Evolutionary conservation across 2,329 filamentous ascomycete genomes (phyloP), one percentile per base, ranked within the genome.

Genomic region (Diaporthe sp.): DNA sequence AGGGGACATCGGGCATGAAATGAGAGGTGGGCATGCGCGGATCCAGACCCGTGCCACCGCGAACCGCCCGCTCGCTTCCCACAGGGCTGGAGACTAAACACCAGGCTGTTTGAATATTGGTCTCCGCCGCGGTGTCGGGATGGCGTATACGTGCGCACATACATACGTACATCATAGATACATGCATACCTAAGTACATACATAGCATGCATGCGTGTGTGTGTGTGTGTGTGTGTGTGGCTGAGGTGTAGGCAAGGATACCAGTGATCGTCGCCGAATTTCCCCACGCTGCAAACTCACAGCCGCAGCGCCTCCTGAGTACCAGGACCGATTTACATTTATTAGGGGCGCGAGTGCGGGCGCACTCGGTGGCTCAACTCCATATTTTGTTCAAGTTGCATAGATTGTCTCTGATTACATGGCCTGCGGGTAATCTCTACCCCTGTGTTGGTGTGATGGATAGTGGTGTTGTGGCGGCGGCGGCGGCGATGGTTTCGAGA

Each of bases 391-490:
- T 49, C 61, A 68, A 62, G 39, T 71, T 75, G 75, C 75, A 76
- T 75, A 75, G 75, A 75, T 65, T 73, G 73, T 49, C 37, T 75
- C 34, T 70, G 61, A 71, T 75, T 76, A 65, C 68, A 70, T 73
- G 37, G 53, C 68, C 73, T 73, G 68, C 70, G 72, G 39, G 70
- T 58, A 76, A 76, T 73, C 42, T 73, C 25, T 62, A 58, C 12
- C 53, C 60, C 31, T 70, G 61, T 46, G 51, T 49, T 44, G 44
- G 51, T 62, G 44, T 34, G 60, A 31, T 46, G 60, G 25, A 25
- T 28, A 44, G 58, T 62, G 58, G 58, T 62, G 60, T 58, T 58
- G 39, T 42, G 46, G 37, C 37, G 58, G 46, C 22, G 46, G 44
- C 31, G 65, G n/a, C 19, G 51, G 49, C 19, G 65, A 37, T 28